Evolutionary conservation across 1,284 basidiomycete species (phyloP), one percentile per base, ranked within the genome.

Genomic region (Microbotryomycetes sp.): DNA sequence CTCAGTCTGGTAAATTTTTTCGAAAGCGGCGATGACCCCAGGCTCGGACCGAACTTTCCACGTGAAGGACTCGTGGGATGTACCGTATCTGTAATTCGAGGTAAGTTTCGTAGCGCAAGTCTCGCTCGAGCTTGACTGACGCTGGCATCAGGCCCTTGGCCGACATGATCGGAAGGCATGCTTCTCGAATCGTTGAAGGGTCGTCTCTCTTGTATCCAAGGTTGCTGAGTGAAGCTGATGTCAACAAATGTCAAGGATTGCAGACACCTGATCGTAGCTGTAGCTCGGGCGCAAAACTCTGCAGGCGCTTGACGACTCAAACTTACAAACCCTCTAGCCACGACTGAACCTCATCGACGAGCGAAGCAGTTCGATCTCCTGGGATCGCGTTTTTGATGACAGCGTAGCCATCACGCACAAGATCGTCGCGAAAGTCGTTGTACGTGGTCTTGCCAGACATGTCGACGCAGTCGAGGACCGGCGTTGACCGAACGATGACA

Each of bases 181-280:
- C 71, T 11, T 69, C 61, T 27, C 70, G 66, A 72, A 75, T 75
- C 1, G 77, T 77, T 28, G 66, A 61, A 13, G 66, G 68, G 67
- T 78, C 76, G 50, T 75, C 70, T 21, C 65, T 61, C 58, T 76
- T 72, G 67, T 75, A 78, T 1, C 77, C 77, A 53, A 76, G 35
- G 18, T 41, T 41, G 35, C 35, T 41, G 35, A 11, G n/a, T n/a
- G n/a, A n/a, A n/a, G n/a, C n/a, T n/a, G n/a, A n/a, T n/a, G n/a
- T n/a, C n/a, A n/a, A n/a, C n/a, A n/a, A n/a, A n/a, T n/a, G 35
- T 18, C 9, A 41, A 41, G 35, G 35, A 41, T 41, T 41, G 35
- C 9, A 18, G 18, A 41, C 35, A 41, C 35, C 18, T 18, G 18
- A 18, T 18, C 35, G 35, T 18, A 41, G 35, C n/a, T n/a, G n/a